Evolutionary conservation across 2,329 filamentous ascomycete genomes (phyloP), one percentile per base, ranked within the genome.

Genomic region (Phialophora chinensis): DNA sequence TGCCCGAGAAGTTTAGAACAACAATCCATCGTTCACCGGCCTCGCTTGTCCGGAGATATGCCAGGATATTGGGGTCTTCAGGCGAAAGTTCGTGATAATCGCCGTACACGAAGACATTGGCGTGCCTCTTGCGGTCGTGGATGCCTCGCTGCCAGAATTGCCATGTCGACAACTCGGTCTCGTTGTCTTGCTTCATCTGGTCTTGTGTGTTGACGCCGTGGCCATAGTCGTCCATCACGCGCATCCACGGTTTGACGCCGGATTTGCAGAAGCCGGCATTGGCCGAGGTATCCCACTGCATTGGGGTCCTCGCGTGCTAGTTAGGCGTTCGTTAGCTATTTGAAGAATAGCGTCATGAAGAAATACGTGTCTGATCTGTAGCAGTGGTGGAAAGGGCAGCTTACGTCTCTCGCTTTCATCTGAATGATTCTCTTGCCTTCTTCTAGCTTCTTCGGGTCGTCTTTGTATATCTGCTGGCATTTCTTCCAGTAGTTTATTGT

Each of bases 401-500:
- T n/a, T 44, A 44, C 38, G 55, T 76, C 74, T 57, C 74, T 66
- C 8, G 73, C 74, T 66, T 75, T 73, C 66, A 70, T 74, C 52
- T 75, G 72, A 47, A 75, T 69, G 63, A 75, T 73, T 23, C 73
- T 73, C 56, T 71, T 72, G 33, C 71, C 73, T 5, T 73, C 53
- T 14, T 73, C 72, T 35, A 74, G 65, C 61, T 71, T 69, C 25
- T 72, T 57, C n/a, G 70, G 58, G n/a, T 73, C 58, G 49, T 71
- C 69, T 10, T 64, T 61, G 72, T 72, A 67, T 52, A 73, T 66
- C 58, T 69, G n/a, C 68, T 73, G 54, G 55, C 73, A 79, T 76
- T 76, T 73, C 58, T 81, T 80, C 83, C 82, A 87, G 73, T 85
- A 86, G 70, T 87, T 88, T 42, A 83, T 77, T 20, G 82, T 83